phyloP scores from a whole-genome alignment of 208 protist genomes.

The Leishmania lainsoni region DNA sequence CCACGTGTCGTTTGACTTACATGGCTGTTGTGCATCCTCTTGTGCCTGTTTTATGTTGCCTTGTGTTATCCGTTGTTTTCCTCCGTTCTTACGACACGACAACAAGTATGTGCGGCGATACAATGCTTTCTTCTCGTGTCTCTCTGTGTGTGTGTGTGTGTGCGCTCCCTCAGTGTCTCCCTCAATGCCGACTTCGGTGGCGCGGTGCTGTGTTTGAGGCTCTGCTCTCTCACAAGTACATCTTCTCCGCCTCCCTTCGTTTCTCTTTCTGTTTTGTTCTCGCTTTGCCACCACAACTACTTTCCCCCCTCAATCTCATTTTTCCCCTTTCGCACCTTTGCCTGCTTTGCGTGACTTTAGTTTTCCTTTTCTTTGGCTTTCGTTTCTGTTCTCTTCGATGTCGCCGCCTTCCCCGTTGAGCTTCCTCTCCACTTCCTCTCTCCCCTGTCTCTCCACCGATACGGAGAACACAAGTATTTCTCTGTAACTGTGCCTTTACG shows the following conservation, averaged over 20 bases:
- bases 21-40: not conserved
- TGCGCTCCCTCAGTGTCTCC: no score
- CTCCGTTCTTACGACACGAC: not conserved
- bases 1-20: not conserved
- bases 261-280: slow-evolving; percentile 6
- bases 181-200: not conserved
- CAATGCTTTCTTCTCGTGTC: not conserved
- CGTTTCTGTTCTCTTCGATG: not conserved
- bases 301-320: not conserved
- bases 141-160: not conserved
- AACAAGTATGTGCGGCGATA: not conserved
- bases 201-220: not conserved
- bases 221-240: not conserved
- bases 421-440: not conserved
- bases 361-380: not conserved
- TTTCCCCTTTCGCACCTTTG: slow-evolving; percentile 6
- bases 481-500: not conserved
- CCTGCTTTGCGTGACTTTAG: slow-evolving; percentile 1
- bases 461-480: not conserved
- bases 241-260: not conserved
- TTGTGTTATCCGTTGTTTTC: not conserved
- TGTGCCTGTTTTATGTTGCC: not conserved
- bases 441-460: not conserved
- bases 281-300: not conserved
- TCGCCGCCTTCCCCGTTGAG: not conserved